Conservation (phyloP, 371 early-diverging fungal genomes). For the Mortierella sp. region DNA sequence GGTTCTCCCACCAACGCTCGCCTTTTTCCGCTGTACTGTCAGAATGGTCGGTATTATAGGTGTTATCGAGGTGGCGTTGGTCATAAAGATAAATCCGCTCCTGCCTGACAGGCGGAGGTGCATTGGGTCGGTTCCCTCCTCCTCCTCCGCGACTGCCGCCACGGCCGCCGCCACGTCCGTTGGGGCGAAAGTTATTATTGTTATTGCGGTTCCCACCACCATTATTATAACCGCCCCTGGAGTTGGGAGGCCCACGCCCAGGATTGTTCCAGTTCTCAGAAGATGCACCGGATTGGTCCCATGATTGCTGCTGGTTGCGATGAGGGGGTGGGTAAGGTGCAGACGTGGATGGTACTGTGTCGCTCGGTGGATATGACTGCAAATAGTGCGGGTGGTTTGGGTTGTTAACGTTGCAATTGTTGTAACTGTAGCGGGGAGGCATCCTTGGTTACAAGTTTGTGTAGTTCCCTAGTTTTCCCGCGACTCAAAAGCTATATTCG, state of each 20-base stretch:
- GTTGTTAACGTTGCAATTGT: constrained; percentile 49
- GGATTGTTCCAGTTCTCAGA: constrained; percentile 13
- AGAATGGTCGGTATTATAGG: constrained; percentile 47
- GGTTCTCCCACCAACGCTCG: constrained; percentile 57
- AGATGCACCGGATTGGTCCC: constrained; percentile 22
- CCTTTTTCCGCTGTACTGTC: constrained; percentile 49
- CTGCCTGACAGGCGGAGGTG: constrained; percentile 33
- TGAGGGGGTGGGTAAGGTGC: constrained; percentile 30
- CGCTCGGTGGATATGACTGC: constrained; percentile 19
- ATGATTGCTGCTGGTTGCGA: constrained; percentile 28
- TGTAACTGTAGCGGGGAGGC: constrained; percentile 53
- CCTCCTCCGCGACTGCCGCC: constrained; percentile 28
- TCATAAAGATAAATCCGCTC: constrained; percentile 53
- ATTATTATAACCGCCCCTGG: constrained; percentile 7
- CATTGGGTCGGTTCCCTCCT: constrained; percentile 9
- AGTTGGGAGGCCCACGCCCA: constrained; percentile 14
- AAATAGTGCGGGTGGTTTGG: constrained; percentile 38
- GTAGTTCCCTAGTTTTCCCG: not conserved
- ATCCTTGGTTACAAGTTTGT: constrained; percentile 9
- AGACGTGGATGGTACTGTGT: constrained; percentile 10
- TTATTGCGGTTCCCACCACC: constrained; percentile 7
- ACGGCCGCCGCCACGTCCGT: constrained; percentile 21
- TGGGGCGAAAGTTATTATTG: constrained; percentile 16
- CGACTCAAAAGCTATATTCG: constrained; percentile 2
- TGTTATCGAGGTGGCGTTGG: constrained; percentile 42